Evolutionary conservation across 257 asterid genomes (phyloP), one percentile per base, ranked within the genome.

Genomic region (Leptodermis oblonga): DNA sequence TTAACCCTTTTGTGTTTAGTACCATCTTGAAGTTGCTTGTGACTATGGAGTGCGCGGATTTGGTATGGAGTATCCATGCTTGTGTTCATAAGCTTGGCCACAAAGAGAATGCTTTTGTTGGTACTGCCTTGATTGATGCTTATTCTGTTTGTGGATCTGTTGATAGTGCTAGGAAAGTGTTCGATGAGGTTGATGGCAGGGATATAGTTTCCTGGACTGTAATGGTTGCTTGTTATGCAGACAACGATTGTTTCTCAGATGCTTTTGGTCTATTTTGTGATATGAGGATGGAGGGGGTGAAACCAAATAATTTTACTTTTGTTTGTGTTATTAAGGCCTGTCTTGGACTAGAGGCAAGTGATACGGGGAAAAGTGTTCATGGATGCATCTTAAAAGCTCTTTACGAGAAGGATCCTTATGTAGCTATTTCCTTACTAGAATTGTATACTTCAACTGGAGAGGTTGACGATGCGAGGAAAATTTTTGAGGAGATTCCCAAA

Each of bases 201-300:
- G 97, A 92, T 78, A 88, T 92, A 92, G 92, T 92, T 63, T 83
- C 85, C 37, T 90, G 97, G 97, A 85, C 96, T 0, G 97, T 97
- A 51, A 88, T 92, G 95, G 86, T 88, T 55, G 79, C 90, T 73
- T 88, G 97, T 66, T 86, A 80, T 74, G 90, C 94, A 20, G 94
- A 88, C 67, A 92, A 90, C 70, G 89, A 82, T 48, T 77, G 84
- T 71, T 90, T 76, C 60, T 69, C 55, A 28, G 96, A 87, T 58
- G 88, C 98, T 4, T 33, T 90, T 61, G 48, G 54, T 26, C 73
- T 87, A 25, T 90, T 87, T 76, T 71, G 75, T 62, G 80, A 76
- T 59, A 92, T 90, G 98, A 81, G 87, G 78, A 49, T 62, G 78
- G 88, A 63, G 65, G 92, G 92, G 41, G 73, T 86, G 79, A 62